Conservation (phyloP, 768 basidiomycete genomes). For the Lactarius quietus region DNA sequence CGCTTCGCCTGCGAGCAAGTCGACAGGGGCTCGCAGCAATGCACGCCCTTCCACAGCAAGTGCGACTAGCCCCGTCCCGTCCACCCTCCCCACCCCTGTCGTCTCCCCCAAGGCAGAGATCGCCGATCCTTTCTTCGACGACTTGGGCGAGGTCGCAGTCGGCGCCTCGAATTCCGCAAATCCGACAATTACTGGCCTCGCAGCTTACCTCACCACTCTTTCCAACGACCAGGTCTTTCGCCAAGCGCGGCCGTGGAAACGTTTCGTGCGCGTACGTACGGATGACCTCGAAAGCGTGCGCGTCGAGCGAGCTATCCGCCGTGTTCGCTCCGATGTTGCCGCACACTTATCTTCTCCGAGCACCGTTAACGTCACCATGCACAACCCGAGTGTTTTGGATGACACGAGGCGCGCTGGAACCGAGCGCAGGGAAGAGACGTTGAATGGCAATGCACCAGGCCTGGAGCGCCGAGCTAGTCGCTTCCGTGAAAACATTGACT, state of each 20-base stretch:
- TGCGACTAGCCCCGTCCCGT: slow-evolving; percentile 33
- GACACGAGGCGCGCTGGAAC: slow-evolving; percentile 9
- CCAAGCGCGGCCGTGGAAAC: slow-evolving; percentile 70
- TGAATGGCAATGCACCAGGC: slow-evolving; percentile 4
- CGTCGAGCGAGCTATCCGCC: slow-evolving; percentile 83
- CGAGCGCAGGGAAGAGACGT: slow-evolving; percentile 14
- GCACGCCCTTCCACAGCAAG: slow-evolving; percentile 22
- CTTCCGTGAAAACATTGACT: slow-evolving; percentile 30
- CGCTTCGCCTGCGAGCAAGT: slow-evolving; percentile 65
- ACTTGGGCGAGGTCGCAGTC: slow-evolving; percentile 27
- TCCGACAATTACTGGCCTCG: slow-evolving; percentile 53
- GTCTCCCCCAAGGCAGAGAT: slow-evolving; percentile 52
- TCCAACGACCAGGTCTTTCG: slow-evolving; percentile 66
- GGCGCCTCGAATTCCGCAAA: slow-evolving; percentile 30
- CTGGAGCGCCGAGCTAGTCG: slow-evolving; percentile 11
- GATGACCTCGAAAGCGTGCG: slow-evolving; percentile 88
- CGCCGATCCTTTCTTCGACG: slow-evolving; percentile 55
- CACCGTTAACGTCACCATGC: slow-evolving; percentile 25
- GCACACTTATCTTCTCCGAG: slow-evolving; percentile 51
- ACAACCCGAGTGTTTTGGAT: slow-evolving; percentile 16
- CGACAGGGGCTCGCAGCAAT: slow-evolving; percentile 35
- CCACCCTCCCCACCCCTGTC: slow-evolving; percentile 43
- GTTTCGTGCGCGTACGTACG: slow-evolving; percentile 79
- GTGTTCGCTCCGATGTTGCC: slow-evolving; percentile 80
- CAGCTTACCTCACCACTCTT: slow-evolving; percentile 74